Percentiles rank a stretch among this genome's conserved stretches.
Conservation (phyloP, 2,329 filamentous ascomycete genomes). For the Teratosphaeria destructans region DNA sequence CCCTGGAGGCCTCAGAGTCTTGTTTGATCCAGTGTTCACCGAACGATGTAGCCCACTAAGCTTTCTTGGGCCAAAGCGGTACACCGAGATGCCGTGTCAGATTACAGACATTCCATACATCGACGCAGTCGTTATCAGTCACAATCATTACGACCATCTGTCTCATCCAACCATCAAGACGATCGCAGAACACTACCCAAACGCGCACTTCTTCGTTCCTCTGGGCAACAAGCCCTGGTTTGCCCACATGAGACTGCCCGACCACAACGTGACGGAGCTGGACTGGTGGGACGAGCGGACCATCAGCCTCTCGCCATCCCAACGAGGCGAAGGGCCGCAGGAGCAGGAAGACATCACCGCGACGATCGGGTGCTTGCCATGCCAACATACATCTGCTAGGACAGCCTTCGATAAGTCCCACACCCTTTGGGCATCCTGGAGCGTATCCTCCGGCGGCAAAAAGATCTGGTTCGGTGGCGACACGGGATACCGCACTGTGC, state of each 20-base stretch:
- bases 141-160: slow-evolving; percentile 90
- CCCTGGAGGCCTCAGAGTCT: slow-evolving; percentile 70
- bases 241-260: slow-evolving; percentile 56
- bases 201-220: slow-evolving; percentile 80
- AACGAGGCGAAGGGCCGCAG: neutral
- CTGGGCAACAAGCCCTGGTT: slow-evolving; percentile 82
- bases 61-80: slow-evolving; percentile 63
- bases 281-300: slow-evolving; percentile 91
- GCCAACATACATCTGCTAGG: slow-evolving; percentile 70
- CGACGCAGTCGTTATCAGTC: slow-evolving; percentile 68
- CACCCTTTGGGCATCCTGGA: slow-evolving; percentile 87
- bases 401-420: slow-evolving; percentile 57
- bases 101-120: slow-evolving; percentile 67
- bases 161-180: slow-evolving; percentile 65
- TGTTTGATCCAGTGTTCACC: slow-evolving; percentile 92
- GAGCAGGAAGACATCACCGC: slow-evolving; percentile 49
- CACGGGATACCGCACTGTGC: slow-evolving; percentile 78
- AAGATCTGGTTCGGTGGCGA: slow-evolving; percentile 82
- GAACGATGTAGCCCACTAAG: slow-evolving; percentile 70
- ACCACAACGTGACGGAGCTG: slow-evolving; percentile 71
- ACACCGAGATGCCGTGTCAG: slow-evolving; percentile 64
- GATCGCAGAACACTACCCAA: slow-evolving; percentile 59
- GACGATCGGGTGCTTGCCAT: slow-evolving; percentile 66
- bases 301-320: slow-evolving; percentile 45
- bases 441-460: slow-evolving; percentile 58